Evolutionary conservation across 805 yeast genomes (phyloP).

Genomic region (Ogataea paraovalis): DNA sequence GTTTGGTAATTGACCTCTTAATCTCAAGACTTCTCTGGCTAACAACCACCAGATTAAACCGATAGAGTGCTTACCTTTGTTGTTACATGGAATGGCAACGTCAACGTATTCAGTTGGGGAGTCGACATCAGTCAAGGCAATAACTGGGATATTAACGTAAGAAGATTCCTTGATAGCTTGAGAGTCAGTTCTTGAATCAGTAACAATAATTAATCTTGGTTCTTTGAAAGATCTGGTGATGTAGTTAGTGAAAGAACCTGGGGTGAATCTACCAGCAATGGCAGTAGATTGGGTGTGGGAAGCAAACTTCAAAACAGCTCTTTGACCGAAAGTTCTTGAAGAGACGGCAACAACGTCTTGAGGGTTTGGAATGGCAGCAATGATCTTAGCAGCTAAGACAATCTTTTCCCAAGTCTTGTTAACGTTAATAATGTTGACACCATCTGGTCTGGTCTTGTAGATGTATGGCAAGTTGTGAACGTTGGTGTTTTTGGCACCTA

Average conservation of each 20-base stretch:
- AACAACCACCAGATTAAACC: constrained; percentile 99
- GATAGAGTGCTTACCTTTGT: constrained; percentile 99
- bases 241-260: constrained; percentile 99
- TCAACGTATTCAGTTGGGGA: constrained; percentile 99
- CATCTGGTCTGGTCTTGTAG: constrained; percentile 98
- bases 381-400: constrained; percentile 98
- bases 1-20: constrained; percentile 96
- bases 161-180: constrained; percentile 99
- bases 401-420: constrained; percentile 99
- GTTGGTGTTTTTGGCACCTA: constrained; percentile 99
- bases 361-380: constrained; percentile 98
- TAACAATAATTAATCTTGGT: constrained; percentile 98
- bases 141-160: constrained; percentile 99
- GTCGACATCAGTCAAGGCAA: constrained; percentile 98
- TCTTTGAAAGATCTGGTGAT: constrained; percentile 99
- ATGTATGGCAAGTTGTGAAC: constrained; percentile 97
- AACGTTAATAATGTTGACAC: constrained; percentile 97
- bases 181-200: constrained; percentile 99
- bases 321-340: constrained; percentile 99
- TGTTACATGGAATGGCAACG: constrained; percentile 99
- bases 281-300: constrained; percentile 99
- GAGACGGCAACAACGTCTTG: constrained; percentile 98
- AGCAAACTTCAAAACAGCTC: constrained; percentile 99
- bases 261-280: constrained; percentile 99
- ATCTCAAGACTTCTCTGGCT: constrained; percentile 98